Conservation (phyloP, 2,329 filamentous ascomycete species). For the Epichloe sp. region DNA sequence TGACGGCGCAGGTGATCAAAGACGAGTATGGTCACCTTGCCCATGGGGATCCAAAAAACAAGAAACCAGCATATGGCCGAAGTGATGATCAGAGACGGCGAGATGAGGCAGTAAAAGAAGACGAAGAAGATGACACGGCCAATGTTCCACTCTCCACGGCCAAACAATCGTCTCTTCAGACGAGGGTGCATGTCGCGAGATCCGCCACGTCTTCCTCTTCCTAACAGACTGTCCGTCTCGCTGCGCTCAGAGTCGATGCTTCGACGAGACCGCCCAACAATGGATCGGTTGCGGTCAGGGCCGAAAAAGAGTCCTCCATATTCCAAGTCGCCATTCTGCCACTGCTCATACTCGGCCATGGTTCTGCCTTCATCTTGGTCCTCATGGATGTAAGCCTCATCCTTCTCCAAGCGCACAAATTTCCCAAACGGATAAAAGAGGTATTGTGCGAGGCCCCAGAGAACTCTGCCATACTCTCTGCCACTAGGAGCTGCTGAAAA, state of each 20-base stretch:
- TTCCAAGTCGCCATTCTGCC: conserved; percentile 95
- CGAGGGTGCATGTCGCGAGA: conserved; percentile 22
- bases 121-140: conserved; percentile 91
- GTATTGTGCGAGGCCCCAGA: conserved; percentile 75
- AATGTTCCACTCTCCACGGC: conserved; percentile 88
- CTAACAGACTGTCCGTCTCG: conserved; percentile 83
- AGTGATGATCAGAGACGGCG: conserved; percentile 72
- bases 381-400: conserved; percentile 88
- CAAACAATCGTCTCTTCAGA: conserved; percentile 78
- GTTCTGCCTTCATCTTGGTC: conserved; percentile 91
- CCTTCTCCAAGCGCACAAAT: conserved; percentile 83
- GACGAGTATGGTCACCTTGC: conserved; percentile 79
- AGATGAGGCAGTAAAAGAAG: conserved; percentile 89
- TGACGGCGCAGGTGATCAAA: conserved; percentile 87
- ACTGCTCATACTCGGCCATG: conserved; percentile 97
- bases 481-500: conserved; percentile 71
- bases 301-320: conserved; percentile 95
- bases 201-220: conserved; percentile 41
- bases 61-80: conserved; percentile 89
- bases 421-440: conserved; percentile 95
- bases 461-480: conserved; percentile 69
- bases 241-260: conserved; percentile 75
- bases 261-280: conserved; percentile 73
- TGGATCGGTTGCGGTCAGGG: conserved; percentile 60
- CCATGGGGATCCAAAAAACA: conserved; percentile 98